Percentiles rank a stretch among this genome's conserved stretches.
phyloP scores from a whole-genome alignment of 352 stramenopile genomes.

The Phytophthora ramorum region DNA sequence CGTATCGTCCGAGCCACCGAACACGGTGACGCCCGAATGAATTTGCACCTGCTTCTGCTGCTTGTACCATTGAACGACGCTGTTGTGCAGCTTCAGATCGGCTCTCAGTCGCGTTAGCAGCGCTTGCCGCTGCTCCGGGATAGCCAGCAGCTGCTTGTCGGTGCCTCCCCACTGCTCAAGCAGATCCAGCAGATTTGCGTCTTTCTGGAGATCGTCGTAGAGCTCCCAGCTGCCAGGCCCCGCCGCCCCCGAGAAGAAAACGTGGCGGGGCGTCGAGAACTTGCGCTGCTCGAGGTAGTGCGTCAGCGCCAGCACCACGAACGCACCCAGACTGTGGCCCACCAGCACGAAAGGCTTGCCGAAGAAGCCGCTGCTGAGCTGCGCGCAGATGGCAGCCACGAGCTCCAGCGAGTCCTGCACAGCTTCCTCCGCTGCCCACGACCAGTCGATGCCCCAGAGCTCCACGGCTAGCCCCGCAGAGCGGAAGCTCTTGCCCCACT shows the following conservation, averaged over 20 bases:
- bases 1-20: conserved; percentile 55
- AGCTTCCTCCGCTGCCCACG: conserved; percentile 25
- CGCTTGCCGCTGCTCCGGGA: conserved; percentile 44
- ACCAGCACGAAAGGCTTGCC: conserved; percentile 76
- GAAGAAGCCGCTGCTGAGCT: conserved; percentile 66
- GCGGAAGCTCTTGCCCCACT: conserved; percentile 53
- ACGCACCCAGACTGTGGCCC: conserved; percentile 74
- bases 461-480: conserved; percentile 47
- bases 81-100: conserved; percentile 66
- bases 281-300: conserved; percentile 46
- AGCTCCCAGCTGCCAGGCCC: conserved; percentile 38
- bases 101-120: conserved; percentile 45
- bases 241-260: conserved; percentile 65
- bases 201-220: conserved; percentile 48
- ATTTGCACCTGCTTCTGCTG: conserved; percentile 35
- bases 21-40: conserved; percentile 52
- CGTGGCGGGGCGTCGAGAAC: conserved; percentile 63
- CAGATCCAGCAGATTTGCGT: conserved; percentile 51
- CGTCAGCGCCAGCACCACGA: conserved; percentile 62
- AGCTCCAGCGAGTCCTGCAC: conserved; percentile 37
- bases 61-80: conserved; percentile 49
- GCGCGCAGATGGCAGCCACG: conserved; percentile 43
- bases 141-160: conserved; percentile 58
- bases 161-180: conserved; percentile 67
- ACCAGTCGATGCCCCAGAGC: conserved; percentile 74